Conservation (phyloP, 2,329 filamentous ascomycete genomes). For the Aspergillus costaricaensis region DNA sequence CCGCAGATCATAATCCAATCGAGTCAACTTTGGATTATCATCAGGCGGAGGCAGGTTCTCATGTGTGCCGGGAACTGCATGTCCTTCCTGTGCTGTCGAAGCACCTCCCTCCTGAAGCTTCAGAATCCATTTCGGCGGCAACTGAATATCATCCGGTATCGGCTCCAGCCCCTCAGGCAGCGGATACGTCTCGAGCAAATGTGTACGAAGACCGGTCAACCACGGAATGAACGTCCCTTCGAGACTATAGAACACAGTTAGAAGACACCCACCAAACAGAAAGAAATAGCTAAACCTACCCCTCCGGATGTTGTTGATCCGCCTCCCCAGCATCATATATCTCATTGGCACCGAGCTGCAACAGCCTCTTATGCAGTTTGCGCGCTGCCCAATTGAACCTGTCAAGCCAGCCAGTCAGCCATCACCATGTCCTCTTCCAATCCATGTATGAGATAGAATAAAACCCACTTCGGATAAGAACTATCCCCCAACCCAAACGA, state of each 20-base stretch:
- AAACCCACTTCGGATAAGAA: slow-evolving; percentile 79
- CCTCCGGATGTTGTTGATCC: slow-evolving; percentile 91
- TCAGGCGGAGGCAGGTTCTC: slow-evolving; percentile 9
- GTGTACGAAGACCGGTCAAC: slow-evolving; percentile 67
- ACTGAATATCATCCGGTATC: slow-evolving; percentile 71
- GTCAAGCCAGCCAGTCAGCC: slow-evolving; percentile 7
- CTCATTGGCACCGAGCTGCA: slow-evolving; percentile 77
- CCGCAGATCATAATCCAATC: slow-evolving; percentile 50
- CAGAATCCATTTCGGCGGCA: slow-evolving; percentile 74
- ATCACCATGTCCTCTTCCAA: background rate
- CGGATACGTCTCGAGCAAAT: slow-evolving; percentile 68
- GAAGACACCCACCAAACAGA: background rate
- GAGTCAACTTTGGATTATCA: slow-evolving; percentile 25
- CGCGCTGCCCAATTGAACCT: slow-evolving; percentile 92
- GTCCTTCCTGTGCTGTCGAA: background rate
- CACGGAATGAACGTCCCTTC: slow-evolving; percentile 82
- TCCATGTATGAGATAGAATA: background rate
- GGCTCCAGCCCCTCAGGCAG: slow-evolving; percentile 66
- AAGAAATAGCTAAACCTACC: slow-evolving; percentile 55
- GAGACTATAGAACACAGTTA: slow-evolving; percentile 54
- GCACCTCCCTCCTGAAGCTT: slow-evolving; percentile 13
- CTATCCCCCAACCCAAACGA: slow-evolving; percentile 93
- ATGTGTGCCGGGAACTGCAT: background rate
- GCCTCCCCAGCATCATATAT: slow-evolving; percentile 80
- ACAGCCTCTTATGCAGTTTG: slow-evolving; percentile 80